Conservation (phyloP, 768 basidiomycete species). For the Suillus spraguei region DNA sequence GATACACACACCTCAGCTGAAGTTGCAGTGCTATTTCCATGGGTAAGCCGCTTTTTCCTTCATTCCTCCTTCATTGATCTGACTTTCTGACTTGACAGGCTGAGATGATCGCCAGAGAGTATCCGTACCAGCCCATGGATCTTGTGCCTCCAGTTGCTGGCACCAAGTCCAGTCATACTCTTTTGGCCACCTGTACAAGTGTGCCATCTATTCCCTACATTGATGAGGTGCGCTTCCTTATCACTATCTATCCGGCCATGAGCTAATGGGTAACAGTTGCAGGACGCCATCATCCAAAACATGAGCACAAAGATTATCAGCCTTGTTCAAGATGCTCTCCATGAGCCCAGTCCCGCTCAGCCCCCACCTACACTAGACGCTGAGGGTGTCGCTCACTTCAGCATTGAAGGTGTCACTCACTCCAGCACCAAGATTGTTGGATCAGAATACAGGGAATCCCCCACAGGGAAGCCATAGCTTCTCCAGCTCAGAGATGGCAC, state of each 20-base stretch:
- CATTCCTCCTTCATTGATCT: not conserved
- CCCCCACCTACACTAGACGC: not conserved
- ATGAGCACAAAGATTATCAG: not conserved
- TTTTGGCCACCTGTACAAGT: not conserved
- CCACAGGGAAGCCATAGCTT: not conserved
- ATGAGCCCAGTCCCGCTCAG: not conserved
- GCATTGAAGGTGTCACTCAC: too few species aligned
- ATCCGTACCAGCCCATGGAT: not conserved
- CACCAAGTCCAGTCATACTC: not conserved
- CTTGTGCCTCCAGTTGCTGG: not conserved
- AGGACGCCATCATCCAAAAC: not conserved
- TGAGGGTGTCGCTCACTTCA: not conserved
- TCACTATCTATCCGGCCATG: not conserved
- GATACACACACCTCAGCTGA: not conserved
- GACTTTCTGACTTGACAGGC: not conserved
- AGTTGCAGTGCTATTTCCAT: not conserved
- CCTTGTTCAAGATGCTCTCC: not conserved
- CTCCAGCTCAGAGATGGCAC: not conserved
- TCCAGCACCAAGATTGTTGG: not conserved
- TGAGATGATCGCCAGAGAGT: not conserved
- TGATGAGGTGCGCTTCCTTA: not conserved
- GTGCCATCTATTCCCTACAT: not conserved
- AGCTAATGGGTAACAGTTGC: not conserved
- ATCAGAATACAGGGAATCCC: not conserved
- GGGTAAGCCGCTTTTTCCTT: not conserved